Evolutionary conservation across 352 stramenopile genomes (phyloP).

Genomic region (Globisporangium acanthophoron): DNA sequence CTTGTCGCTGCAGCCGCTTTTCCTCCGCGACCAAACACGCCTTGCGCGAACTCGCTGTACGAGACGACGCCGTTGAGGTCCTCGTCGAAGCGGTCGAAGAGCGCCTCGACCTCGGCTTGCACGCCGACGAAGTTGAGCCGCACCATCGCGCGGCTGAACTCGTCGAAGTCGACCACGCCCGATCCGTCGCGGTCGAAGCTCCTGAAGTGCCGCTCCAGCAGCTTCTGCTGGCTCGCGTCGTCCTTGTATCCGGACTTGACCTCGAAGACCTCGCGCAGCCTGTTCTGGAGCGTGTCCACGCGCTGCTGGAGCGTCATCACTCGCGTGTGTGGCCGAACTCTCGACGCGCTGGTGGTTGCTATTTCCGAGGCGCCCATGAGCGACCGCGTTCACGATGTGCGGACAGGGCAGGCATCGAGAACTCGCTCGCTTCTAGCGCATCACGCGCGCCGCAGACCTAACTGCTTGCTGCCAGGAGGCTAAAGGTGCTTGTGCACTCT

Average conservation of each 20-base stretch:
- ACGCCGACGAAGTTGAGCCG: conserved; percentile 88
- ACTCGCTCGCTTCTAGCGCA: too few relatives aligned
- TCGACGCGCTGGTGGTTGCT: background rate
- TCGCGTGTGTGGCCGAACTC: too few relatives aligned
- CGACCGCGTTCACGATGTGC: too few relatives aligned
- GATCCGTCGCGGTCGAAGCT: conserved; percentile 71
- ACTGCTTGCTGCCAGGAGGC: too few relatives aligned
- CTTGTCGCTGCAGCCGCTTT: background rate
- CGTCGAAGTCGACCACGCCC: conserved; percentile 78
- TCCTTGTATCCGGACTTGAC: conserved; percentile 73
- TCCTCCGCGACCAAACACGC: conserved; percentile 31
- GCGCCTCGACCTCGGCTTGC: conserved; percentile 73
- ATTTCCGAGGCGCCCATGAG: too few relatives aligned
- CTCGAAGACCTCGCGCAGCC: conserved; percentile 59
- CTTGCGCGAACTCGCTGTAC: conserved; percentile 67
- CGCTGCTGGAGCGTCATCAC: conserved; percentile 16
- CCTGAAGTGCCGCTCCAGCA: conserved; percentile 69
- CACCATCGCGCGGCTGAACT: conserved; percentile 84
- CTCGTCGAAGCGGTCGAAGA: conserved; percentile 88
- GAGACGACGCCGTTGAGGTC: conserved; percentile 73
- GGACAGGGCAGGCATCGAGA: too few relatives aligned
- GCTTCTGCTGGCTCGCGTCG: conserved; percentile 31
- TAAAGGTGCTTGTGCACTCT: too few relatives aligned
- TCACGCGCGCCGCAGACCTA: too few relatives aligned
- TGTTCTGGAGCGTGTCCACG: conserved; percentile 47